A percentile compares a stretch with the other conserved stretches of the same genome.
phyloP scores from a whole-genome alignment of 805 yeast species.

The Lipomyces spencermartinsiae region DNA sequence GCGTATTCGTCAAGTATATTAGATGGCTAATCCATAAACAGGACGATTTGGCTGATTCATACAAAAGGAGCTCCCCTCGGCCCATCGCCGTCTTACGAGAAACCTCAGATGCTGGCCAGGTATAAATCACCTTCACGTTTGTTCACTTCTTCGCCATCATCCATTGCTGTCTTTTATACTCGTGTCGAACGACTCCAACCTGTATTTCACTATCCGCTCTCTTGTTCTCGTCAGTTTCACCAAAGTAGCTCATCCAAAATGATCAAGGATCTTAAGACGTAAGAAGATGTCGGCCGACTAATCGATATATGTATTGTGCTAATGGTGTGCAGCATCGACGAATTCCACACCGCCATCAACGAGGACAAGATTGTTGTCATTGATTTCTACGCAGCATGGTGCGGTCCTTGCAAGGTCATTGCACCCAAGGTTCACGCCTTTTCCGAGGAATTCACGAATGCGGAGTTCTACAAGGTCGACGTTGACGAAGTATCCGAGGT shows the following conservation, averaged over 20 bases:
- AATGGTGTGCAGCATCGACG: constrained; percentile 47
- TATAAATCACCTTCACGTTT: background rate
- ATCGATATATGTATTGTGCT: background rate
- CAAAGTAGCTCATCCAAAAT: constrained; percentile 20
- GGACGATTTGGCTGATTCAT: background rate
- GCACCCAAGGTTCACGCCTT: constrained; percentile 91
- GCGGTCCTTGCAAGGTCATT: constrained; percentile 98
- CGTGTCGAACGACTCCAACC: background rate
- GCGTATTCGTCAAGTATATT: background rate
- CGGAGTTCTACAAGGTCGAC: constrained; percentile 84
- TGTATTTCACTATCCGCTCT: background rate
- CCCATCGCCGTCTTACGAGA: background rate
- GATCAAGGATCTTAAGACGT: constrained; percentile 36
- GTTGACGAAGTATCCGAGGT: constrained; percentile 81
- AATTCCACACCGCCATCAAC: constrained; percentile 70
- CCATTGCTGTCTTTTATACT: background rate
- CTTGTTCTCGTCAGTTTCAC: constrained; percentile 13
- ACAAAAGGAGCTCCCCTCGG: background rate
- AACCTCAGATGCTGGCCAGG: background rate
- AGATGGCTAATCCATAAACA: background rate
- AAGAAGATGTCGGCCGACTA: background rate
- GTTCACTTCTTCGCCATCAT: background rate
- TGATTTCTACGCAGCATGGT: constrained; percentile 97
- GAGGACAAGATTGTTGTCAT: constrained; percentile 81
- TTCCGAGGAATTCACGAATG: constrained; percentile 57